These are phyloP conservation scores for Escallonia rubra DNA, from an alignment of 129 eudicot genomes.

Conservation along the genomic window DNA sequence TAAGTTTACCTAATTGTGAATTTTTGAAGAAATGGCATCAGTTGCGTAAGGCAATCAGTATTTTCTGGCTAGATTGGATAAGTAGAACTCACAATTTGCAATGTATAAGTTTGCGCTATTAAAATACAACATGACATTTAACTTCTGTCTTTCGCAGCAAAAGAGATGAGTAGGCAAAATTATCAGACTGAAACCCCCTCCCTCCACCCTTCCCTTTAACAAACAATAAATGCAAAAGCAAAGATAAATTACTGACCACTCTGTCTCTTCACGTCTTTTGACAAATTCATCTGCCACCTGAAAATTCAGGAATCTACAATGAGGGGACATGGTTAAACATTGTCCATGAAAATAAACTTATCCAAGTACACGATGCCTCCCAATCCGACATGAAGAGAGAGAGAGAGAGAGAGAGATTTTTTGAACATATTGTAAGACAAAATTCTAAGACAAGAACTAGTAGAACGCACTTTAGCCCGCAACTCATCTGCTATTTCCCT, in stretches of 20 bases:
- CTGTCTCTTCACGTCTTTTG: constrained; percentile 86
- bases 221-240: not conserved
- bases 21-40: too few relatives aligned
- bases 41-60: too few relatives aligned
- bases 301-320: constrained; percentile 12
- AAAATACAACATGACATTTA: too few relatives aligned
- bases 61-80: too few relatives aligned
- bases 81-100: too few relatives aligned
- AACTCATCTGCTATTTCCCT: constrained; percentile 89
- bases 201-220: too few relatives aligned
- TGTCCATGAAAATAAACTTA: not conserved
- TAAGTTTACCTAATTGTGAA: too few relatives aligned
- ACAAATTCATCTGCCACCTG: constrained; percentile 95
- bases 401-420: too few relatives aligned
- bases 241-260: constrained; percentile 51
- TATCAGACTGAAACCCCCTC: not conserved
- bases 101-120: too few relatives aligned
- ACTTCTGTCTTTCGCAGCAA: too few relatives aligned
- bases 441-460: not conserved
- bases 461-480: constrained; percentile 57
- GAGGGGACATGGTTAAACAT: constrained; percentile 7
- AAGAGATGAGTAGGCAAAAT: not conserved
- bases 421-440: not conserved
- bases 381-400: not conserved
- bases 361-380: not conserved